Evolutionary conservation across 2,329 filamentous ascomycete genomes (phyloP), one percentile per base, ranked within the genome.

Genomic region (Pezicula rhizophila): DNA sequence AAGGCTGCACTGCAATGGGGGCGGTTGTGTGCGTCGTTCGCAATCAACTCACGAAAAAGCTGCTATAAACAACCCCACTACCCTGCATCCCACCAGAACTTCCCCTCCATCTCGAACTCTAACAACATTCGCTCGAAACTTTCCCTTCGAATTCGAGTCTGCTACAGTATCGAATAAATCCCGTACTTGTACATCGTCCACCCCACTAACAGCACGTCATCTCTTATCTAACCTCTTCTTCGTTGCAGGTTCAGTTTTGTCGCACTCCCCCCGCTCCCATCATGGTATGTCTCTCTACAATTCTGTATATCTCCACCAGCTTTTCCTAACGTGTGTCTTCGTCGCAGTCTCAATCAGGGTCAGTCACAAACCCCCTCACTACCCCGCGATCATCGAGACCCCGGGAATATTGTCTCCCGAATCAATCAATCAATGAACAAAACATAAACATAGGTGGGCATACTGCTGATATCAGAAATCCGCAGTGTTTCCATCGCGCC

Each of bases 401-500:
- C 43, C 53, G 14, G 40, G 5, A 11, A 38, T 18, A 33, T 23
- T 8, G 40, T 18, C 23, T 38, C 15, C 15, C 10, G 11, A 10
- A 18, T 14, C 18, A 35, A 23, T 17, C 17, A 7, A 12, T 7
- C 33, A 15, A 45, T 37, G 28, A 35, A 15, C 14, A 31, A 47
- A 37, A 35, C 18, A 20, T 37, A 20, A 14, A 26, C 12, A 14
- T n/a, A 10, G 5, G 20, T 34, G 42, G 39, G 46, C 42, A 35
- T 51, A 47, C 46, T 45, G 48, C 42, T 38, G 37, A 38, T 41
- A 25, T 15, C 12, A 41, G 17, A 39, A 4, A n/a, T 15, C 20
- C 42, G 48, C 70, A 90, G 86, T 78, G 85, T 86, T 61, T 77
- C 77, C 67, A 82, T 90, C 63, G 73, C 78, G 58, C 77, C 80